A percentile compares a stretch with the other conserved stretches of the same genome.
phyloP scores from a whole-genome alignment of 306 rosid species.

The Sindora glabra region DNA sequence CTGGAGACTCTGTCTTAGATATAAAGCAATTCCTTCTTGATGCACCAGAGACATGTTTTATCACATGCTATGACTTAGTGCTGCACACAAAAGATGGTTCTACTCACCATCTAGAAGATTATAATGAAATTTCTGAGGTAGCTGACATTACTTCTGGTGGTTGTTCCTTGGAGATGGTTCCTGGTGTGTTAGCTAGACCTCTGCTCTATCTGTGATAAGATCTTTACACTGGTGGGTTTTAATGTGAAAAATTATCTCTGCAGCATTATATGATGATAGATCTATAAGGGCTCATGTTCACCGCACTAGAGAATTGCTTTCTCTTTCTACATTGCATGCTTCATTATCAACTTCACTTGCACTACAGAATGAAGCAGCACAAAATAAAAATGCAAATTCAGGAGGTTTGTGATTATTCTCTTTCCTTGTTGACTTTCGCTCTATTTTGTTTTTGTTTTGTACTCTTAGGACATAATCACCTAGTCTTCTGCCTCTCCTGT shows the following conservation, averaged over 20 bases:
- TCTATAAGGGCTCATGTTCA: constrained; percentile 97
- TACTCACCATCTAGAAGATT: constrained; percentile 78
- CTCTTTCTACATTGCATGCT: constrained; percentile 86
- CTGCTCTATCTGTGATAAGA: background rate
- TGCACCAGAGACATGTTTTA: constrained; percentile 96
- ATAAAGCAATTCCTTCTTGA: constrained; percentile 93
- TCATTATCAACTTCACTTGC: constrained; percentile 96
- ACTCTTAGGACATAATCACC: constrained; percentile 7
- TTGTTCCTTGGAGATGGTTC: constrained; percentile 96
- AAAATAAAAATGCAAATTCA: constrained; percentile 57
- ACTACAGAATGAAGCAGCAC: constrained; percentile 65
- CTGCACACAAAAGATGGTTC: constrained; percentile 84
- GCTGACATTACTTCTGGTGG: constrained; percentile 96
- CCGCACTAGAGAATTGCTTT: constrained; percentile 86
- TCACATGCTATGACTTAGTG: constrained; percentile 89
- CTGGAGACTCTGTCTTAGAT: constrained; percentile 97
- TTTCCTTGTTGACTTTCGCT: background rate
- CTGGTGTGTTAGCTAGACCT: constrained; percentile 45
- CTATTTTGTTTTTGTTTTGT: background rate
- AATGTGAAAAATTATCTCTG: constrained; percentile 23
- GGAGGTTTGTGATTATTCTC: constrained; percentile 49
- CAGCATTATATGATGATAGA: constrained; percentile 99
- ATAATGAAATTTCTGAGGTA: constrained; percentile 92
- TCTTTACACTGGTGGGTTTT: constrained; percentile 21
- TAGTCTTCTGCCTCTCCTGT: constrained; percentile 19